phyloP scores from a whole-genome alignment of 192 early-diverging fungal genomes.

The Jimgerdemannia lactiflua region DNA sequence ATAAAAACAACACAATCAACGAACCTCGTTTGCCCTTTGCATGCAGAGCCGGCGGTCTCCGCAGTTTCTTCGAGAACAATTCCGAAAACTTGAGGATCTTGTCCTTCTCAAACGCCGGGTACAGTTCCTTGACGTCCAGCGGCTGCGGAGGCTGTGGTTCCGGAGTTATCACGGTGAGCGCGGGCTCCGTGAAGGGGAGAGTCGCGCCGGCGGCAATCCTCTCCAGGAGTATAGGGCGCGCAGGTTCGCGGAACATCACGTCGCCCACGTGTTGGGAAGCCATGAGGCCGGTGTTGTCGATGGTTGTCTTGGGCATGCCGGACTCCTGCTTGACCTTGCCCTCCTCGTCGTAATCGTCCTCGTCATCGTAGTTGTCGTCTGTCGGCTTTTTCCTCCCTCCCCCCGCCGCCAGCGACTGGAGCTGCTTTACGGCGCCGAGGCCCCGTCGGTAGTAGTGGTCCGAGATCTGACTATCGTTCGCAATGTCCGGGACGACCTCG shows the following conservation, averaged over 20 bases:
- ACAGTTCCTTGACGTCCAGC: constrained; percentile 45
- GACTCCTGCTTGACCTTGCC: neutral
- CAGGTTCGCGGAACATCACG: too few species aligned
- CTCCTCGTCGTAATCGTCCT: constrained; percentile 27
- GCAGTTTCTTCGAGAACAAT: constrained; percentile 49
- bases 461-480: neutral
- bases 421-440: constrained; percentile 22
- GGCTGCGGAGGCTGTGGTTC: constrained; percentile 9
- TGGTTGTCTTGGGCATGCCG: neutral
- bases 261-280: too few species aligned
- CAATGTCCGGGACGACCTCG: constrained; percentile 72
- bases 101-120: constrained; percentile 59
- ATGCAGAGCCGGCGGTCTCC: constrained; percentile 30
- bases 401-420: constrained; percentile 8
- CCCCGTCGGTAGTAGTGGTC: constrained; percentile 42
- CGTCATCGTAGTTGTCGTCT: constrained; percentile 52
- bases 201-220: too few species aligned
- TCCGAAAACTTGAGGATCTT: constrained; percentile 63
- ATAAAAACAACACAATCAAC: neutral
- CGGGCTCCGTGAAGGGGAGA: too few species aligned
- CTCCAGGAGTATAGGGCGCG: too few species aligned
- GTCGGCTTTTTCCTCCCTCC: constrained; percentile 20
- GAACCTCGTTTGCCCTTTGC: constrained; percentile 32
- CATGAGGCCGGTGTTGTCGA: neutral
- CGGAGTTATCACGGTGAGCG: neutral